A percentile compares a stretch with the other conserved stretches of the same genome.
Evolutionary conservation across 208 protist genomes (phyloP).

Genomic region (Endotrypanum monterogeii): DNA sequence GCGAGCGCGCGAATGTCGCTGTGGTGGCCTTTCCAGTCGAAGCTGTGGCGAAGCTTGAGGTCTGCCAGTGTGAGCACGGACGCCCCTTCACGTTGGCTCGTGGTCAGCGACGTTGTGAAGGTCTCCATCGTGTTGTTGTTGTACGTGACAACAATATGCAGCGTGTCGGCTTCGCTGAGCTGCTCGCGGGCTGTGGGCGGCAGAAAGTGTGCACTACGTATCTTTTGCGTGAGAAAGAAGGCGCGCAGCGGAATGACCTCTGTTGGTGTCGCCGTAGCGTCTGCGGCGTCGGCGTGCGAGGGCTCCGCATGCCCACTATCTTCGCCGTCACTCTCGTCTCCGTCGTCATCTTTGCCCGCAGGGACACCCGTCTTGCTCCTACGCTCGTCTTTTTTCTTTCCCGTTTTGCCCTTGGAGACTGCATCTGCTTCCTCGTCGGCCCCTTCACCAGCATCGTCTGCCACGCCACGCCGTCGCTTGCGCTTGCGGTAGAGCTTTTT

Average conservation of each 20-base stretch:
- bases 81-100: conserved; percentile 54
- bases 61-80: conserved; percentile 70
- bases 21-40: conserved; percentile 71
- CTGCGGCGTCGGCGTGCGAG: not conserved
- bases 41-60: conserved; percentile 53
- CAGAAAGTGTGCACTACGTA: conserved; percentile 81
- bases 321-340: conserved; percentile 14
- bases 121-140: conserved; percentile 83
- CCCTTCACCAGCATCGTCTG: not conserved
- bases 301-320: conserved; percentile 7
- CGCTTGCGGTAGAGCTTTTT: conserved; percentile 75
- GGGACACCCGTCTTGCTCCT: conserved; percentile 14
- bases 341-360: conserved; percentile 22
- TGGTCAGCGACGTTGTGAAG: conserved; percentile 70
- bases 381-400: conserved; percentile 7
- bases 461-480: conserved; percentile 50
- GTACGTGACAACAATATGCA: conserved; percentile 87
- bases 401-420: conserved; percentile 16
- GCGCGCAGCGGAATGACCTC: conserved; percentile 73
- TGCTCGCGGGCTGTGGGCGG: conserved; percentile 40
- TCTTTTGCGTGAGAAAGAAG: conserved; percentile 81
- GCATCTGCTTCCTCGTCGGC: conserved; percentile 1
- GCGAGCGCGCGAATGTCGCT: conserved; percentile 68
- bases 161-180: conserved; percentile 30
- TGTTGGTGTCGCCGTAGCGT: conserved; percentile 41